A percentile compares a stretch with the other conserved stretches of the same genome.
Conservation (phyloP, 1,284 basidiomycete species). For the Exobasidium cylindrosporum region DNA sequence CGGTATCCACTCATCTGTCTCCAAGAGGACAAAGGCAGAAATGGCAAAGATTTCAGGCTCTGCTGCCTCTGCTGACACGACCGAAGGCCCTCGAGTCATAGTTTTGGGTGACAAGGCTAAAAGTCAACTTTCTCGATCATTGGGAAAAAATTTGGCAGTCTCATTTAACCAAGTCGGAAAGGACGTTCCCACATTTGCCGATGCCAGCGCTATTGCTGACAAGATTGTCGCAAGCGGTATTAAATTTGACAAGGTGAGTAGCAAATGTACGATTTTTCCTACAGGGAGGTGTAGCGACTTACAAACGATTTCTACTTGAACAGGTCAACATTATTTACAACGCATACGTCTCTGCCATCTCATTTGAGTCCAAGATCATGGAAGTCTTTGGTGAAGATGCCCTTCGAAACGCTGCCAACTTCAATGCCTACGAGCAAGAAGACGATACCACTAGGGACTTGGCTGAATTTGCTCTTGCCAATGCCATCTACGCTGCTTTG, state of each 20-base stretch:
- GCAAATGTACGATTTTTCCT: neutral
- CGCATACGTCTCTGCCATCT: conserved; percentile 88
- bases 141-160: conserved; percentile 70
- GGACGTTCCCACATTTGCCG: conserved; percentile 93
- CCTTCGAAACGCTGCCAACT: conserved; percentile 62
- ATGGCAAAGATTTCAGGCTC: conserved; percentile 17
- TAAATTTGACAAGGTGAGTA: conserved; percentile 71
- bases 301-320: too few relatives aligned
- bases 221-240: conserved; percentile 81
- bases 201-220: conserved; percentile 90
- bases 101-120: conserved; percentile 97
- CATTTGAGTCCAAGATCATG: conserved; percentile 77
- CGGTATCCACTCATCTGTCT: conserved; percentile 97
- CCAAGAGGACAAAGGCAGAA: conserved; percentile 78
- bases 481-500: conserved; percentile 90
- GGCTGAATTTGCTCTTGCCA: conserved; percentile 91
- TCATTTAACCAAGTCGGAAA: conserved; percentile 97
- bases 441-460: conserved; percentile 85
- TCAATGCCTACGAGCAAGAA: conserved; percentile 54
- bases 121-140: conserved; percentile 73
- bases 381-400: conserved; percentile 62
- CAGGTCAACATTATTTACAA: conserved; percentile 80
- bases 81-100: conserved; percentile 38
- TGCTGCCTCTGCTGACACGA: conserved; percentile 15
- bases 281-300: too few relatives aligned